These are phyloP conservation scores for Bacidia rubella DNA, from an alignment of 495 filamentous ascomycete genomes.

Conservation along the genomic window DNA sequence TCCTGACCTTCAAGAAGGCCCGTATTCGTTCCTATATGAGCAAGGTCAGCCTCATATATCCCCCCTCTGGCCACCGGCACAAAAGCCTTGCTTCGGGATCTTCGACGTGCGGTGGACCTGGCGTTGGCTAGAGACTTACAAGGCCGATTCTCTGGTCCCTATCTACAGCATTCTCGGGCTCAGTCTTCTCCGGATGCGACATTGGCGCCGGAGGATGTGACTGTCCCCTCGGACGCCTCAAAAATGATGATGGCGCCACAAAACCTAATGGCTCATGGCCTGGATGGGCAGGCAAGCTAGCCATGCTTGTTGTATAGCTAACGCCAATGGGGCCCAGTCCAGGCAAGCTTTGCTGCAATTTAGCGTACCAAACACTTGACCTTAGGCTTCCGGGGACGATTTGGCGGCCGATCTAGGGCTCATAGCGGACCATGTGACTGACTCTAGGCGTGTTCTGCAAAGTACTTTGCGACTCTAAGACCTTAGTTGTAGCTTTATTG, in stretches of 20 bases:
- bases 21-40: conserved; percentile 63
- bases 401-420: background rate
- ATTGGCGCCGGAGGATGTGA: conserved; percentile 39
- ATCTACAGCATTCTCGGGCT: conserved; percentile 62
- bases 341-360: background rate
- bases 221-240: conserved; percentile 44
- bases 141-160: conserved; percentile 85
- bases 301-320: conserved; percentile 1
- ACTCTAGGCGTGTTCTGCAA: background rate
- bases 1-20: conserved; percentile 92
- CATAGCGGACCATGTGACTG: background rate
- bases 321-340: background rate
- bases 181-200: conserved; percentile 21
- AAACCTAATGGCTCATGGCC: conserved; percentile 37
- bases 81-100: too few relatives aligned
- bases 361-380: too few relatives aligned
- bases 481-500: too few relatives aligned
- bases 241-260: conserved; percentile 77
- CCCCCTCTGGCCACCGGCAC: too few relatives aligned
- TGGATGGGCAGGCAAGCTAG: conserved; percentile 14
- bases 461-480: background rate
- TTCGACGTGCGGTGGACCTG: too few relatives aligned
- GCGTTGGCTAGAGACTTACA: conserved; percentile 40
- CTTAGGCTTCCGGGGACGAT: background rate
- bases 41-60: background rate